phyloP scores from a whole-genome alignment of 129 eudicot genomes.

The Saposhnikovia divaricata region DNA sequence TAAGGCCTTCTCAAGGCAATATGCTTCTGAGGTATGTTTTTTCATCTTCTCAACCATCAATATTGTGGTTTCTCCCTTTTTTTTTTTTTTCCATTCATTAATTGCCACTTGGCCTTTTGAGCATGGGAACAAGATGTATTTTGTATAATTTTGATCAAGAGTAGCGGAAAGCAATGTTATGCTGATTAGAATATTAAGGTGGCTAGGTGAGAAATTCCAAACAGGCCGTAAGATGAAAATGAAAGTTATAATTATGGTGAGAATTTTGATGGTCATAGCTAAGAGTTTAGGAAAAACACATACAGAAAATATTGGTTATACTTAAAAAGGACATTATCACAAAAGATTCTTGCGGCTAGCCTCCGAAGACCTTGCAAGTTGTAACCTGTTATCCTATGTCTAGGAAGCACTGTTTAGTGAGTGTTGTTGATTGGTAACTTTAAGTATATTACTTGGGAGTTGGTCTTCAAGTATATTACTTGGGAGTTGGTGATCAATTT shows the following conservation, averaged over 20 bases:
- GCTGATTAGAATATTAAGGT: neutral
- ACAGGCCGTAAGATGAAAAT: neutral
- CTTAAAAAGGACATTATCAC: neutral
- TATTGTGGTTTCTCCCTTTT: neutral
- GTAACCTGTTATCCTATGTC: neutral
- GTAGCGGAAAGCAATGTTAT: neutral
- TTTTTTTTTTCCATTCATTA: neutral
- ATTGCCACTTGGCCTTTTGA: neutral
- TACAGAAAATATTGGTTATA: neutral
- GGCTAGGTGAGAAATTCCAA: neutral
- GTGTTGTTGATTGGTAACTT: neutral
- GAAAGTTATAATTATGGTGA: neutral
- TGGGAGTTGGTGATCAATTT: neutral
- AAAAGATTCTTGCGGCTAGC: neutral
- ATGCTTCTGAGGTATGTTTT: slow-evolving; percentile 80
- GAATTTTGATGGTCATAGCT: neutral
- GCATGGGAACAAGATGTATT: neutral
- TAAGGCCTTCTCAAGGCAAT: slow-evolving; percentile 87
- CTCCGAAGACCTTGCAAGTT: neutral
- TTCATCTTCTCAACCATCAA: neutral
- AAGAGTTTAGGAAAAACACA: no score
- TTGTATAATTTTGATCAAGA: neutral
- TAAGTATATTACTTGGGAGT: neutral
- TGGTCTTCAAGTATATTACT: neutral
- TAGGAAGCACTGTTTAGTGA: neutral